Evolutionary conservation across 1,284 basidiomycete genomes (phyloP), one percentile per base, ranked within the genome.

Genomic region (Ustilago loliicola): DNA sequence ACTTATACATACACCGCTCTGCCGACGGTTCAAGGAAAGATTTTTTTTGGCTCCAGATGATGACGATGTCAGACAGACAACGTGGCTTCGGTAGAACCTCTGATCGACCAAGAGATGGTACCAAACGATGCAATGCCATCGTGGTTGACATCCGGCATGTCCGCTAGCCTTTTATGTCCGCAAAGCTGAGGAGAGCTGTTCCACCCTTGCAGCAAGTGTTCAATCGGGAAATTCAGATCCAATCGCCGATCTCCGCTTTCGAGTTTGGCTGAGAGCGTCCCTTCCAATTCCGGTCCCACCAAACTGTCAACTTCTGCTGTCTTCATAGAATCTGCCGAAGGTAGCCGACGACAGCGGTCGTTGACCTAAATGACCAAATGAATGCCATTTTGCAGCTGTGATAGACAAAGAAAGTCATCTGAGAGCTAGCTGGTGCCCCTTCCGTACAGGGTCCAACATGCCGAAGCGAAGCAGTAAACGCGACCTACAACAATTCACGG

Each of bases 61-160:
- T 55, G 53, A 55, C 53, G 36, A 36, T 38, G 34, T n/a, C n/a
- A 32, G 30, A 36, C 23, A 42, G n/a, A 32, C 55, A 32, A 58
- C 56, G 38, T 58, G 56, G 48, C 19, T 34, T 54, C 61, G 61
- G 61, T 48, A 55, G 52, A 54, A 62, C 42, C 15, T 48, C 30
- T 51, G 47, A 8, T 17, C 17, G 17, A 45, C 17, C 56, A 25
- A 47, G 13, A 29, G 42, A 42, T 23, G 13, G 45, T 11, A 11
- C 21, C 8, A 34, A 17, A 19, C 25, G 21, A 9, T 48, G 21
- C n/a, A 32, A 23, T 25, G 21, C 15, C 32, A 11, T 53, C 29
- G 2, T 27, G 30, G 19, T 34, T 27, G 60, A 45, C 50, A 30
- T 61, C 60, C 60, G 60, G 19, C 27, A n/a, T 45, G 51, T 54